These are phyloP conservation scores for Stephanodiscus minutulus DNA, from an alignment of 108 stramenopile genomes.

Conservation along the genomic window DNA sequence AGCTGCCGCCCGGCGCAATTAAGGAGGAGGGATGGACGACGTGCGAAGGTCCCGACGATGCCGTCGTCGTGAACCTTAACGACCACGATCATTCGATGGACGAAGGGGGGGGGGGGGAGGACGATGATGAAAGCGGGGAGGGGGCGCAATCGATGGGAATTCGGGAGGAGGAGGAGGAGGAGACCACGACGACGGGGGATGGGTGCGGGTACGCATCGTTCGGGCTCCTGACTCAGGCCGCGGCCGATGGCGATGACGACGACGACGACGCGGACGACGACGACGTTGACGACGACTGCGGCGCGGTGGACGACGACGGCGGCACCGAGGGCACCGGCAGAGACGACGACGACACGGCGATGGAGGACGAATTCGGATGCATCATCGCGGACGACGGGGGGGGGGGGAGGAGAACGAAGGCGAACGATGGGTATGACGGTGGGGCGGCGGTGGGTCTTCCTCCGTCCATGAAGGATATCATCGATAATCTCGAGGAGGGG, in stretches of 20 bases:
- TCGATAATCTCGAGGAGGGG: not conserved
- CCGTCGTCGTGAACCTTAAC: not conserved
- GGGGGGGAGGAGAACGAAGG: not conserved
- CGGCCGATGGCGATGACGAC: not conserved
- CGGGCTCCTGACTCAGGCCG: conserved; percentile 3
- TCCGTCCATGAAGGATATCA: not conserved
- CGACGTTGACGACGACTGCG: not conserved
- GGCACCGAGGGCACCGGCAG: not conserved
- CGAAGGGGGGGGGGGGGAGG: not conserved
- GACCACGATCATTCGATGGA: not conserved
- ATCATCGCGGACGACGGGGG: not conserved
- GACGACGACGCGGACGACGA: not conserved
- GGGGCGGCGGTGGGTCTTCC: not conserved
- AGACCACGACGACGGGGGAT: not conserved
- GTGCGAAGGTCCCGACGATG: not conserved
- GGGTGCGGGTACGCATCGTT: not conserved
- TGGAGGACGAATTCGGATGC: not conserved
- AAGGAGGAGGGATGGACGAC: no score
- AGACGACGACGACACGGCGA: not conserved
- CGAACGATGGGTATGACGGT: not conserved
- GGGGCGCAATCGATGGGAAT: not conserved
- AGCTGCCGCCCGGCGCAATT: no score
- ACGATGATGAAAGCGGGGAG: not conserved
- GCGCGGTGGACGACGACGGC: not conserved
- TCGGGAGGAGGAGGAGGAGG: not conserved